Conservation (phyloP, 208 protist species). For the Crithidia expoeki region DNA sequence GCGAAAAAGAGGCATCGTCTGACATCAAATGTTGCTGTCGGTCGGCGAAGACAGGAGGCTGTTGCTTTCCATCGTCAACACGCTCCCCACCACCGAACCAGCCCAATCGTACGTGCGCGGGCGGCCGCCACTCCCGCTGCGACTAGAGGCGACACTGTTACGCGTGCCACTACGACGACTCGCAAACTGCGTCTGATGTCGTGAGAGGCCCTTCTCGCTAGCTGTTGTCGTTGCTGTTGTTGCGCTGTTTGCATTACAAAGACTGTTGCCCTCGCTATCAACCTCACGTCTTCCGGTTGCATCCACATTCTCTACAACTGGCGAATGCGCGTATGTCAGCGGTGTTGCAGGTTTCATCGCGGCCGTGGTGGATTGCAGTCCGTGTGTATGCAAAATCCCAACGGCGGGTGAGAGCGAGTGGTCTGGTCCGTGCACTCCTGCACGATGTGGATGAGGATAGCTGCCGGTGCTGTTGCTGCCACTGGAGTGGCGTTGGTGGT, state of each 20-base stretch:
- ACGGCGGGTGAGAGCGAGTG: neutral
- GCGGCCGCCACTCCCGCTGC: neutral
- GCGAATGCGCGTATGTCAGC: neutral
- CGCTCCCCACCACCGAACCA: conserved; percentile 16
- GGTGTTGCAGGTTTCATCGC: neutral
- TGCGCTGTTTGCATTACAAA: neutral
- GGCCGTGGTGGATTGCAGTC: neutral
- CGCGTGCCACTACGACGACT: conserved; percentile 4
- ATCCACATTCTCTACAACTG: neutral
- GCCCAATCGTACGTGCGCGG: conserved; percentile 15
- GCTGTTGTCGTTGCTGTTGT: neutral
- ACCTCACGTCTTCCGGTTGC: neutral
- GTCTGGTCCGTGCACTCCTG: neutral
- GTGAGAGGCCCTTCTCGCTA: neutral
- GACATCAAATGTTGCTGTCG: conserved; percentile 1
- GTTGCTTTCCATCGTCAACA: conserved; percentile 17
- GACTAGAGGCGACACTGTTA: neutral
- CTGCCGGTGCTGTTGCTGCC: neutral
- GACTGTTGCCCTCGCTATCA: neutral
- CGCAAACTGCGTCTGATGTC: neutral
- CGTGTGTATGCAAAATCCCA: conserved; percentile 3
- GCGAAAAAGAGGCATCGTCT: too few relatives aligned
- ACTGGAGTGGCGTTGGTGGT: neutral
- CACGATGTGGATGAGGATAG: neutral
- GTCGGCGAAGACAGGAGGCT: conserved; percentile 20